Base-by-base conservation (phyloP, 805 yeast species). In the Kluyveromyces aestuarii region DNA sequence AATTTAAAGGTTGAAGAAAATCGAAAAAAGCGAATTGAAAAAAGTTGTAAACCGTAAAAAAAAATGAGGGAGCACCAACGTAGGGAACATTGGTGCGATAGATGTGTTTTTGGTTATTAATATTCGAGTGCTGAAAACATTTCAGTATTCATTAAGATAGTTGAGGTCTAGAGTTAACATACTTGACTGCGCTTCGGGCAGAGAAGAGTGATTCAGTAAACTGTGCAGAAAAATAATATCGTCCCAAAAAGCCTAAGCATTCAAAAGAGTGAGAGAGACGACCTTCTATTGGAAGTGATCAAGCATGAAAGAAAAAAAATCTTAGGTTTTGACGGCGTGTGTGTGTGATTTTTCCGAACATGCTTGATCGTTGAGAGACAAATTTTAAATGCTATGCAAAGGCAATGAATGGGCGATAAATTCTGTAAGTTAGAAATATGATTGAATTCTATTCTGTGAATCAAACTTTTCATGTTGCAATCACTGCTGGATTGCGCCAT, bases 401-500 rank as follows among this genome's bases (percentile, higher is more conserved):
- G 25, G 25, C 25, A 21, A 21, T 21, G 25, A 21, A 21, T 21
- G 25, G 25, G 25, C 6, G 25, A 21, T 21, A 21, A 21, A 21
- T 21, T 21, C 25, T 6, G 25, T 6, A 21, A 21, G 25, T 21
- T 21, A 21, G 25, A 21, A 21, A 8, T 17, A 37, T 8, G 40
- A 10, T 11, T 30, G 14, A 30, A 30, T 13, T 11, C 14, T 30
- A 2, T 30, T 10, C 35, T 3, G 14, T 13, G 14, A 30, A 30
- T 30, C 35, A 18, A 11, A 43, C 45, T 43, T 43, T 35, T 43
- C 45, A 43, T 43, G 45, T 47, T 45, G 71, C 64, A 66, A 69
- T 67, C 73, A 57, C 73, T 62, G 64, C 73, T 69, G 73, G 72
- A 69, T 69, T 67, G 67, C 73, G 72, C 73, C 69, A 68, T 68